phyloP scores from a whole-genome alignment of 2,329 filamentous ascomycete genomes.

The Ramularia endophylla region DNA sequence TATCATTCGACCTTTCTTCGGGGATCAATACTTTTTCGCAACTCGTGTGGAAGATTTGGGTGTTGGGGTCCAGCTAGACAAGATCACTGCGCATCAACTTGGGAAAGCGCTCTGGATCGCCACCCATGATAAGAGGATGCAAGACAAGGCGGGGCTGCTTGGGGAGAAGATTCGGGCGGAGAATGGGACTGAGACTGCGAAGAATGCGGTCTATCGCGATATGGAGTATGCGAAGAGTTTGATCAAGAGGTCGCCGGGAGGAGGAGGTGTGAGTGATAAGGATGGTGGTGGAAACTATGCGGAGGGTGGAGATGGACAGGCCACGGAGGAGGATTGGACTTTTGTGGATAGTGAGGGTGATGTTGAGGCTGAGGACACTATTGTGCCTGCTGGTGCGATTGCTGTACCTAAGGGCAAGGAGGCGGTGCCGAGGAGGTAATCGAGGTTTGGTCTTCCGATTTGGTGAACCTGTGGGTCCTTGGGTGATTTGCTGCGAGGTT shows the following conservation, averaged over 20 bases:
- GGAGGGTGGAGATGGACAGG: no score
- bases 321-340: constrained; percentile 62
- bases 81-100: constrained; percentile 80
- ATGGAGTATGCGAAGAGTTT: constrained; percentile 86
- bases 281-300: constrained; percentile 15
- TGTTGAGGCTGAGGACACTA: constrained; percentile 12
- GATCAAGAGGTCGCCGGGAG: constrained; percentile 49
- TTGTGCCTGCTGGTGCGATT: no score
- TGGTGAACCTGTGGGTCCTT: no score
- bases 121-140: constrained; percentile 86
- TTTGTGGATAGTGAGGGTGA: constrained; percentile 66
- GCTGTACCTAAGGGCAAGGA: no score
- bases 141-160: constrained; percentile 71
- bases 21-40: constrained; percentile 96
- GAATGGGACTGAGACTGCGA: constrained; percentile 81
- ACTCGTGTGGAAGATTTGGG: constrained; percentile 84
- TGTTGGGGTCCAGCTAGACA: constrained; percentile 83
- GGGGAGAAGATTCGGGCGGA: constrained; percentile 90
- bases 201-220: constrained; percentile 90
- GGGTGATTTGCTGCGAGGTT: no score
- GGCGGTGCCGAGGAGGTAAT: no score
- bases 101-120: constrained; percentile 85
- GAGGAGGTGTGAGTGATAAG: constrained; percentile 22
- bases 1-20: constrained; percentile 94
- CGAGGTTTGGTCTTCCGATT: no score